Base-by-base conservation (phyloP, 2,329 filamentous ascomycete species). In the Botrytis fabae region DNA sequence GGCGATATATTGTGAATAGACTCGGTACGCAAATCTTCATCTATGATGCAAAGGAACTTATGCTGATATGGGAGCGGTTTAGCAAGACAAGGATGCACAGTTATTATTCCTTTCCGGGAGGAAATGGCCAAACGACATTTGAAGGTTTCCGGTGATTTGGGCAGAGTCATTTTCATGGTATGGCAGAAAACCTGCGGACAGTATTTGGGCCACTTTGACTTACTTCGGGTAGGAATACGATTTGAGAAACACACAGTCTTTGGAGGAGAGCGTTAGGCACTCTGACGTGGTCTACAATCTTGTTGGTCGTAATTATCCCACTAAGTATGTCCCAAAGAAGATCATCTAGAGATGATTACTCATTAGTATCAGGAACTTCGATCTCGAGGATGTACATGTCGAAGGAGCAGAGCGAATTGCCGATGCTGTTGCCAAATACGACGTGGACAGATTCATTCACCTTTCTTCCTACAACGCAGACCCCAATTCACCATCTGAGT, bases 261-360 rank as follows among this genome's bases (percentile, higher is more conserved):
- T 99, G 79, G 96, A 99, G 82, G 95, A 97, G 84, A 96, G 93
- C 80, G 95, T 99, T 70, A 90, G 96, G 80, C 96, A 99, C 83
- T 98, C 95, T 60, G 96, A 99, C 82, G 92, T 98, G 75, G 96
- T 99, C 77, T 97, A 97, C 87, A 99, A 99, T 84, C 86, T 99
- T 79, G 88, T 98, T 80, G 96, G 96, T 77, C 92, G 95, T 76
- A 92, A 95, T 83, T 98, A 98, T 83, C 93, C 95, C 76, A 99
- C 96, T 79, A 99, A 99, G 93, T 94, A 85, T 79, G 87, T 82
- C 68, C 38, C 42, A 18, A 25, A 44, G 16, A 60, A 40, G 32
- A 62, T 22, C 18, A 62, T 32, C 4, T 71, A 18, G 28, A 62
- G 9, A 57, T 25, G 57, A 57, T 65, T 70, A 77, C 80, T 85